A percentile compares a stretch with the other conserved stretches of the same genome.
These are phyloP conservation scores for Rachicladosporium sp. DNA, from an alignment of 2,329 filamentous ascomycete genomes.

Conservation along the genomic window DNA sequence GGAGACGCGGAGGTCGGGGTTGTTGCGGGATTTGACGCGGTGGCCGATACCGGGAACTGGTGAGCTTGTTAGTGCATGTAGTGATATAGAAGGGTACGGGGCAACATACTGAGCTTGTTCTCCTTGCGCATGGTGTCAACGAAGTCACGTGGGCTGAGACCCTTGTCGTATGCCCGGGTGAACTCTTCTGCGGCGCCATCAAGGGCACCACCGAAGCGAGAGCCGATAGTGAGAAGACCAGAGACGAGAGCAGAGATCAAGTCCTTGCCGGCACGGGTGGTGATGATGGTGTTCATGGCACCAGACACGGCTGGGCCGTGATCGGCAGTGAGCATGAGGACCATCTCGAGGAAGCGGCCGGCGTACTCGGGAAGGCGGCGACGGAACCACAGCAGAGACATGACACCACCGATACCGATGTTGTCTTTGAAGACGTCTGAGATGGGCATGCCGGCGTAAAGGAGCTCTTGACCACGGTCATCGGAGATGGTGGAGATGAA, in stretches of 20 bases:
- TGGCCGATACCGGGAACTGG: constrained; percentile 93
- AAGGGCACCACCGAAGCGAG: constrained; percentile 94
- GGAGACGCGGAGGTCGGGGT: constrained; percentile 98
- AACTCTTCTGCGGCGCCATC: constrained; percentile 98
- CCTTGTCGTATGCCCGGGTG: constrained; percentile 95
- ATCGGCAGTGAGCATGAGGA: constrained; percentile 98
- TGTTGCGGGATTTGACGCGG: constrained; percentile 99
- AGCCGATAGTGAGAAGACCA: constrained; percentile 96
- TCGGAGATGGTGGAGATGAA: constrained; percentile 99
- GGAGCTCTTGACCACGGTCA: constrained; percentile 96
- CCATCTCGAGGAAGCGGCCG: constrained; percentile 99
- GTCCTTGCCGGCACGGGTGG: constrained; percentile 97
- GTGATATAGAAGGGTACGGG: background rate
- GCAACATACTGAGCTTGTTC: constrained; percentile 80
- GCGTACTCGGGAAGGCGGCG: constrained; percentile 90
- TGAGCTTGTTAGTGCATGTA: constrained; percentile 19
- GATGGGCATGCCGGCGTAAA: constrained; percentile 98
- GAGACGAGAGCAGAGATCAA: constrained; percentile 89
- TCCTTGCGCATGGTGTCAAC: constrained; percentile 98
- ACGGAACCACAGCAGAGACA: constrained; percentile 99
- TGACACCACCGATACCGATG: constrained; percentile 98
- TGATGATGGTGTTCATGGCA: constrained; percentile 99
- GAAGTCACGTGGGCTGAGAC: constrained; percentile 94
- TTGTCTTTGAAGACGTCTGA: constrained; percentile 99
- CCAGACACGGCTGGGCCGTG: constrained; percentile 98